Base-by-base conservation (phyloP, 106 monocot species). In the Acorus calamus region DNA sequence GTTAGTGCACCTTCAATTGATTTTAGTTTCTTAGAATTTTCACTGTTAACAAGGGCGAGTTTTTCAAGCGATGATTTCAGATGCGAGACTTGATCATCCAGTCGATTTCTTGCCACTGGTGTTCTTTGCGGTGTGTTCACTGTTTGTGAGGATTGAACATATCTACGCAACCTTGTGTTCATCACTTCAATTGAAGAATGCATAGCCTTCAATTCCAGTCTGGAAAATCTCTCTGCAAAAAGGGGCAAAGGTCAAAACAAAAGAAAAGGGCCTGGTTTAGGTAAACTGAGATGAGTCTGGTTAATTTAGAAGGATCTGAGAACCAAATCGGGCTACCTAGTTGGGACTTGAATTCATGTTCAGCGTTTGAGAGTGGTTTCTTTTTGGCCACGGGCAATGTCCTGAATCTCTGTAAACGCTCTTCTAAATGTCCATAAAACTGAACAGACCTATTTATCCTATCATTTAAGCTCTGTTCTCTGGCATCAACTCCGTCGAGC, bases 291-390 rank as follows among this genome's bases (percentile, higher is more conserved):
- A 28, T 28, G 28, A 28, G 28, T 28, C 28, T 28, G 28, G 28
- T 28, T 28, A 28, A 28, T 28, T 28, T 28, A 1, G 42, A 42
- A 57, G 28, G 14, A 2, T 60, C 10, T 3, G n/a, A n/a, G n/a
- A 49, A 11, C 5, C 2, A 53, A 2, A 2, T 2, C 42, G 7
- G 42, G 76, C 53, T 69, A 96, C 94, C 94, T 44, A 96, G 84
- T 51, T 91, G 83, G 47, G 78, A 52, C 57, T 91, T 85, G 76
- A 91, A 92, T 65, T 98, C 87, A 47, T 50, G 71, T 67, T 98
- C 96, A 14, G 91, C 91, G 75, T 57, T 83, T 4, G 91, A 81
- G 14, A 98, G 73, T 42, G 91, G 96, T 63, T 88, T 98, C 69
- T 74, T 85, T 66, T 83, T 88, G 53, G 76, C 72, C 12, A 71